Conservation (phyloP, 2,329 filamentous ascomycete genomes). For the Fonsecaea nubica region DNA sequence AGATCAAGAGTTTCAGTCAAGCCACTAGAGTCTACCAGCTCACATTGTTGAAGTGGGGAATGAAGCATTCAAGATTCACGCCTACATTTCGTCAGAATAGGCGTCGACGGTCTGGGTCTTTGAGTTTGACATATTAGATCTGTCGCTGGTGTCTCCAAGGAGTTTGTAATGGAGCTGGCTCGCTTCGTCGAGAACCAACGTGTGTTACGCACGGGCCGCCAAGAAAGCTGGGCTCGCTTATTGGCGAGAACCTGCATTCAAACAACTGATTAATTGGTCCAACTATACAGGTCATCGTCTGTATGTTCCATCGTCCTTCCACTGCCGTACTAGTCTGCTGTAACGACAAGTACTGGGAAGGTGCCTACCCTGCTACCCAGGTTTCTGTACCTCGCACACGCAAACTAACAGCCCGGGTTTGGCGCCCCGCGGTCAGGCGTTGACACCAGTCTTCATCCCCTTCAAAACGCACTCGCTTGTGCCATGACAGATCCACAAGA, state of each 20-base stretch:
- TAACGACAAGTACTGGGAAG: too few species aligned
- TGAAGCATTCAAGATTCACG: background rate
- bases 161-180: background rate
- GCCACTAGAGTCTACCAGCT: background rate
- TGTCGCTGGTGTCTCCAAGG: background rate
- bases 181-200: background rate
- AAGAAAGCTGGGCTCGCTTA: background rate
- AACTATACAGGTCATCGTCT: background rate
- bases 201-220: background rate
- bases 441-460: background rate
- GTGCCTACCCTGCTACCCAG: too few species aligned
- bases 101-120: background rate
- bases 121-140: background rate
- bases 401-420: background rate
- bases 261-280: background rate
- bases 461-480: background rate
- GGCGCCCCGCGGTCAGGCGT: background rate
- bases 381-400: too few species aligned
- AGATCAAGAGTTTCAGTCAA: background rate
- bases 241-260: background rate
- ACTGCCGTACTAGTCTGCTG: too few species aligned
- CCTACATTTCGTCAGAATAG: background rate
- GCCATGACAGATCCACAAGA: slow-evolving; percentile 29
- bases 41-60: background rate
- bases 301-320: too few species aligned